Evolutionary conservation across 1,284 basidiomycete genomes (phyloP), one percentile per base, ranked within the genome.

Genomic region (Moniliophthora roreri): DNA sequence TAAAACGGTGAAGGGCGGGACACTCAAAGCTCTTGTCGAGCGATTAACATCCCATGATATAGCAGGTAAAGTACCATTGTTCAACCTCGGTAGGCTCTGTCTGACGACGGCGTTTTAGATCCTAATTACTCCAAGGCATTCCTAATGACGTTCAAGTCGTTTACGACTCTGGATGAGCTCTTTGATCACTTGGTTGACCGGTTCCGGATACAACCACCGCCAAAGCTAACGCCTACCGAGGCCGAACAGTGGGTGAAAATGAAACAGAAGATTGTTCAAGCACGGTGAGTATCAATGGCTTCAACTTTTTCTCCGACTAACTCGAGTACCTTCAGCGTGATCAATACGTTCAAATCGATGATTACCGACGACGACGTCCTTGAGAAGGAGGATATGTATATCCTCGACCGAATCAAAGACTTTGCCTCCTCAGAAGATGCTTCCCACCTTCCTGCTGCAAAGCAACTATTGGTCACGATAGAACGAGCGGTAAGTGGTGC

Each of bases 91-190:
- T 39, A 45, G 26, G 32, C 54, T 45, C 40, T 41, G 38, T 8
- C 46, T 50, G 54, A 26, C 34, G 20, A 24, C 52, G 52, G 36
- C 52, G 51, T 36, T 51, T 21, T 62, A 90, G 94, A 95, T 67
- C 77, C 84, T 0, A 82, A 84, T 5, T 99, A 93, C 72, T 91
- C 87, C 67, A 89, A 91, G 67, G 90, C 95, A 1, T 99, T 99
- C 81, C 71, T 99, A 57, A 90, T 98, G 82, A 99, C 97, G 1
- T 98, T 95, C 77, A 93, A 95, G 61, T 96, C 94, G 0, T 99
- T 99, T 69, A 94, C 93, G 13, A 89, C 87, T 1, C 76, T 93
- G 16, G 82, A 93, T 52, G 89, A 94, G 55, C 73, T 99, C 20
- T 88, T 98, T 54, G 86, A 93, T 50, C 76, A 93, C n/a, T 82